These are phyloP conservation scores for Heracleum sosnowskyi DNA, from an alignment of 129 eudicot species.

Conservation along the genomic window DNA sequence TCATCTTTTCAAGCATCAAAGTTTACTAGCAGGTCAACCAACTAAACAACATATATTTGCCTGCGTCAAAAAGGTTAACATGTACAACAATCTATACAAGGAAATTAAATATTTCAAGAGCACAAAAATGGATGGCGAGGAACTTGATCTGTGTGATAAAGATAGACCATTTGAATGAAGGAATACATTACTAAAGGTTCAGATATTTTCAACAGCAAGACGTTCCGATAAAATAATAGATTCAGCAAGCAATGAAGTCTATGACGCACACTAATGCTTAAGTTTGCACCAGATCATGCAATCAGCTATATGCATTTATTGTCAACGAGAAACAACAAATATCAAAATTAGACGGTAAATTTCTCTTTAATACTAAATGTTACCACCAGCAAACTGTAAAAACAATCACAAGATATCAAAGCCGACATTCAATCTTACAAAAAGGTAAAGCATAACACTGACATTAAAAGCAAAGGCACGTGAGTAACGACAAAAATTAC, in stretches of 20 bases:
- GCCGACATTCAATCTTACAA: background rate
- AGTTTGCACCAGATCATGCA: background rate
- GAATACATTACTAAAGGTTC: background rate
- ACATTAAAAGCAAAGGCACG: background rate
- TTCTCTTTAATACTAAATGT: background rate
- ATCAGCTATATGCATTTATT: background rate
- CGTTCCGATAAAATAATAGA: background rate
- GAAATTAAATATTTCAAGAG: background rate
- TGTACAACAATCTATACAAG: background rate
- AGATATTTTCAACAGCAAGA: background rate
- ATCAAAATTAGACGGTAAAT: background rate
- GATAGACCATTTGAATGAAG: background rate
- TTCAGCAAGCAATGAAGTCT: background rate
- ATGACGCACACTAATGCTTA: background rate
- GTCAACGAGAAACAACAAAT: background rate
- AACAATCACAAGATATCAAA: background rate
- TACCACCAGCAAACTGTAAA: background rate
- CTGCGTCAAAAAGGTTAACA: background rate
- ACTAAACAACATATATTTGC: background rate
- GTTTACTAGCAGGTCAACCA: background rate
- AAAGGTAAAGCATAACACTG: background rate
- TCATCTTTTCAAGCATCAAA: background rate
- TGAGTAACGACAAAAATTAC: constrained; percentile 19
- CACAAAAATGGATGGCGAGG: background rate
- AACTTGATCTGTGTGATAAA: background rate